Evolutionary conservation across 2,329 filamentous ascomycete genomes (phyloP), one percentile per base, ranked within the genome.

Genomic region (Neurospora crassa): DNA sequence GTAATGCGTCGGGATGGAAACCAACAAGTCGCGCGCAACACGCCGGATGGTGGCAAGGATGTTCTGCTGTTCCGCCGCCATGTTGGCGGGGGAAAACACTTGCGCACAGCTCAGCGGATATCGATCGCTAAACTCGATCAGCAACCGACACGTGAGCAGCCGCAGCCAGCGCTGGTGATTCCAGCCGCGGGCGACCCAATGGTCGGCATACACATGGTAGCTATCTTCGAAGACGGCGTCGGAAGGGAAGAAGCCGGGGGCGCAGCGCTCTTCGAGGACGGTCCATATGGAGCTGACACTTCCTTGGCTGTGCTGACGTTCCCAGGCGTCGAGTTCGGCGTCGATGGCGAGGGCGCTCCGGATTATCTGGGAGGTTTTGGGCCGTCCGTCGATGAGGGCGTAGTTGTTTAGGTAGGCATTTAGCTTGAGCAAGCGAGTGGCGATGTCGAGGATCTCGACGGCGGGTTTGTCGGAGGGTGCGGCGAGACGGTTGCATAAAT

Each of bases 131-230:
- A 82, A 76, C 12, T 81, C 80, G 11, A 86, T 77, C 14, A 90
- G 82, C 59, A 83, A 80, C 72, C 88, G 83, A 75, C 83, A 85
- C 18, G 84, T 76, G 11, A 89, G 78, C 34, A 89, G 84, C n/a
- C 86, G 84, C 7, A 83, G 82, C 82, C 86, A 88, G 34, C 88
- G 86, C 74, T 86, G 88, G 74, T 89, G 84, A 72, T 86, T 87
- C 86, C 86, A 90, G 53, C 86, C 82, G 34, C 85, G 83, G 10
- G 84, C 85, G 20, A 83, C 79, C 82, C 84, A 88, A 70, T 88
- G 83, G 73, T 85, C 83, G 18, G 78, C 78, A 74, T 90, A 90
- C 29, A 82, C 77, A 76, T 90, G 87, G 75, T 87, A 89, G 70
- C 82, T 81, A 14, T 83, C 82, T 20, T 83, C 81, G 72, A 87